These are phyloP conservation scores for Heracleum sosnowskyi DNA, from an alignment of 129 eudicot genomes.

Conservation along the genomic window DNA sequence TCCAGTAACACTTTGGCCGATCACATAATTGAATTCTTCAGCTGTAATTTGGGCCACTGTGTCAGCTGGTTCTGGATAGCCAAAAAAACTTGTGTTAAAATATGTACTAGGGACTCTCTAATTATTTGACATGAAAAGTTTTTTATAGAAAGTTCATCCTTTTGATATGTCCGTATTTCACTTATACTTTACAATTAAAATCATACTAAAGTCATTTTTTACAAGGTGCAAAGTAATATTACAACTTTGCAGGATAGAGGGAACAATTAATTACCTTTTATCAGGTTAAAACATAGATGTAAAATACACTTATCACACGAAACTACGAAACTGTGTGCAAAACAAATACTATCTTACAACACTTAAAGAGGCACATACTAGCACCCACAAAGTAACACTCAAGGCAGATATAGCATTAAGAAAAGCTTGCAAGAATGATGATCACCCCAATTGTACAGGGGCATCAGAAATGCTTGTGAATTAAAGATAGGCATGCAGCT, in stretches of 20 bases:
- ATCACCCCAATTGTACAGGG: background rate
- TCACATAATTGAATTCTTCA: constrained; percentile 48
- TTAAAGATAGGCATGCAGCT: background rate
- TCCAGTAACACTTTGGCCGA: constrained; percentile 56
- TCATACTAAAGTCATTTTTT: background rate
- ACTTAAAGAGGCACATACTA: background rate
- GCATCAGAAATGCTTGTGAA: background rate
- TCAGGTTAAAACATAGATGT: background rate
- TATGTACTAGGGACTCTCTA: background rate
- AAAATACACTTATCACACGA: background rate
- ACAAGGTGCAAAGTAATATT: background rate
- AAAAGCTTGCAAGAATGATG: background rate
- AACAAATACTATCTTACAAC: background rate
- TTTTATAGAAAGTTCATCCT: background rate
- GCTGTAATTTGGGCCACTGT: background rate
- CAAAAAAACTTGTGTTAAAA: background rate
- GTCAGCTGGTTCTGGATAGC: constrained; percentile 24
- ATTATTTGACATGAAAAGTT: background rate
- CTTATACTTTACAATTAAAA: background rate
- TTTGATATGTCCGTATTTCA: background rate
- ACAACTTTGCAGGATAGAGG: background rate
- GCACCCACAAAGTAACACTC: background rate
- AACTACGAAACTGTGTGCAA: background rate
- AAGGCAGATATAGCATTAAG: background rate
- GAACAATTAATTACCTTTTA: background rate